Base-by-base conservation (phyloP, 495 filamentous ascomycete genomes). In the Beverwykella pulmonaria region DNA sequence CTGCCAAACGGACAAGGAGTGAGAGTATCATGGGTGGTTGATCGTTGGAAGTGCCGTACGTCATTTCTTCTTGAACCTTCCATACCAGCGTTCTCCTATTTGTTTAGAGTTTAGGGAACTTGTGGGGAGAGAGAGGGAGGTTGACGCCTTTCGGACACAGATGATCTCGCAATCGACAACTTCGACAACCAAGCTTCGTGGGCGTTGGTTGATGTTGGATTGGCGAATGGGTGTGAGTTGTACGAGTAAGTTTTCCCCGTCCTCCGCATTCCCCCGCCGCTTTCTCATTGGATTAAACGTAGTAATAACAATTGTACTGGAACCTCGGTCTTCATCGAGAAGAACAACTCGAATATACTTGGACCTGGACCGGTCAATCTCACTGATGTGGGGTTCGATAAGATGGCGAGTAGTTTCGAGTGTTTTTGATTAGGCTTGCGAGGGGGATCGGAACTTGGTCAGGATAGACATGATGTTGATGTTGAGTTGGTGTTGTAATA, bases 21-120 rank as follows among this genome's bases (percentile, higher is more conserved):
- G 14, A 29, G 14, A 17, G 26, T 23, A 20, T 25, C 20, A 5
- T 53, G 26, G 22, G 26, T 30, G 3, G n/a, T 29, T 7, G 26
- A 53, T 53, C 49, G 49, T 4, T 53, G 49, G 49, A 29, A 15
- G 14, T 53, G 49, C 26, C 49, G 49, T 53, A 53, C 3, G 49
- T 53, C 14, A 14, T 30, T 4, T 17, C 14, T 29, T 30, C 5
- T 22, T 25, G 49, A 23, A 5, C 15, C 44, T 22, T 47, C 20
- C 15, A 5, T 17, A n/a, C 44, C 20, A 6, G 6, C 44, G 44
- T 47, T 34, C 12, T 34, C 30, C 30, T 12, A 5, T 34, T 34
- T 12, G n/a, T n/a, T n/a, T n/a, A n/a, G n/a, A n/a, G n/a, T n/a
- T n/a, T n/a, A n/a, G n/a, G n/a, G n/a, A n/a, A n/a, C n/a, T n/a